Base-by-base conservation (phyloP, 176 grass and related monocot genomes). In the Oryza nivara region DNA sequence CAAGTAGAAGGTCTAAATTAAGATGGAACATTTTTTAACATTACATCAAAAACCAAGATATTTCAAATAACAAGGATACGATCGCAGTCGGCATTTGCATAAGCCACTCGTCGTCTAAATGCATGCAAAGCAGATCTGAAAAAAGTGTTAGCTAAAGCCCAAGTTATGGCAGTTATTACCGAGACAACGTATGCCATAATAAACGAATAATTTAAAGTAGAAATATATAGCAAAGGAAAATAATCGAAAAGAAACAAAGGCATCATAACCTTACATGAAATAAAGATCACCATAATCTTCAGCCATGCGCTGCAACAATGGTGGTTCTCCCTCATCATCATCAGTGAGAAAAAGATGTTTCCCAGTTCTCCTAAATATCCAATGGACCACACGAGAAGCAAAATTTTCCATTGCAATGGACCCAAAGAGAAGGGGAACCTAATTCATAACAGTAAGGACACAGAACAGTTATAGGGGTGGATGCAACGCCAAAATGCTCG, bases 311-410 rank as follows among this genome's bases (percentile, higher is more conserved):
- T 88, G 89, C 83, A 98, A 92, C 25, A 98, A 61, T 54, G 96
- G 89, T 65, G 83, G 80, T 46, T 94, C 89, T 77, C 91, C 89
- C 75, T 94, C 91, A 54, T 93, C 93, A 76, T 76, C 26, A 9
- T 98, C 96, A 20, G 91, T 95, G 79, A 98, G 85, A 81, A 95
- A 98, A 77, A 98, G 96, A 93, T 98, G 96, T 45, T 68, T 91
- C n/a, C 93, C 96, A 43, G 96, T 95, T 89, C 91, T 90, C 80
- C 86, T 88, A 76, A 94, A 95, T 76, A 98, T 92, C 91, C 93
- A 94, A 81, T 98, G 96, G 83, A 98, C 80, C 5, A 98, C 25
- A 22, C 20, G 78, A 67, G 85, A 98, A 68, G 89, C 96, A 86
- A 98, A 72, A 6, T 83, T 88, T 86, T 98, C 96, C 70, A 98